These are phyloP conservation scores for Pharus latifolius DNA, from an alignment of 176 grass and related monocot species.

Conservation along the genomic window DNA sequence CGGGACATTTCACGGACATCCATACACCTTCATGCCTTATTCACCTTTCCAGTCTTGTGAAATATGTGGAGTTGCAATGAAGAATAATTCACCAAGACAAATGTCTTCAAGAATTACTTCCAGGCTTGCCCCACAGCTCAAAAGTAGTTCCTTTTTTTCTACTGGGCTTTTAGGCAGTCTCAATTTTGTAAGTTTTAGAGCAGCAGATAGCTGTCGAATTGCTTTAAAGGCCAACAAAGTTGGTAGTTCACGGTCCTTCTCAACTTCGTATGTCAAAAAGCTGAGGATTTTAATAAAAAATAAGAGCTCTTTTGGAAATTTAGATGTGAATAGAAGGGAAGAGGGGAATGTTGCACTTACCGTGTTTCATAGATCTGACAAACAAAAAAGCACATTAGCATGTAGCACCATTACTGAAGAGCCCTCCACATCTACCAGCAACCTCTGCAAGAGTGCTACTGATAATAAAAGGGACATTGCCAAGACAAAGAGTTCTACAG, in stretches of 20 bases:
- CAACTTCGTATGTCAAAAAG: constrained; percentile 16
- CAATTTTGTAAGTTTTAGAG: constrained; percentile 3
- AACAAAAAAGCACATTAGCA: constrained; percentile 19
- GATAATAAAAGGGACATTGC: not conserved
- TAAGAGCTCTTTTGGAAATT: constrained; percentile 11
- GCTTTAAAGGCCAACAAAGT: constrained; percentile 17
- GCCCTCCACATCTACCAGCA: constrained; percentile 10
- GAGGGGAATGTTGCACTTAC: constrained; percentile 11
- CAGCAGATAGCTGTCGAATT: not conserved
- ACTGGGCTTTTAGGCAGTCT: constrained; percentile 17
- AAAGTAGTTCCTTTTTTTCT: constrained; percentile 43
- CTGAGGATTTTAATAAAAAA: constrained; percentile 10
- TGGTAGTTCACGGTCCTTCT: constrained; percentile 23
- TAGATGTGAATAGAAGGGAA: constrained; percentile 7
- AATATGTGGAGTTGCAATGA: constrained; percentile 25
- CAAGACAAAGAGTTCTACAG: constrained; percentile 10
- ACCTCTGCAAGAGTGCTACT: not conserved
- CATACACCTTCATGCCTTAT: constrained; percentile 16
- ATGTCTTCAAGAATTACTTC: constrained; percentile 10
- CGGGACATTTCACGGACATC: constrained; percentile 30
- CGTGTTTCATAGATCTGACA: constrained; percentile 35
- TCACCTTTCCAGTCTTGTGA: constrained; percentile 13
- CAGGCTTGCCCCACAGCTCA: constrained; percentile 22
- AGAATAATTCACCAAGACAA: constrained; percentile 26
- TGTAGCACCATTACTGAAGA: constrained; percentile 27